Evolutionary conservation across 2,329 filamentous ascomycete genomes (phyloP).

Genomic region (Thyridium curvatum): DNA sequence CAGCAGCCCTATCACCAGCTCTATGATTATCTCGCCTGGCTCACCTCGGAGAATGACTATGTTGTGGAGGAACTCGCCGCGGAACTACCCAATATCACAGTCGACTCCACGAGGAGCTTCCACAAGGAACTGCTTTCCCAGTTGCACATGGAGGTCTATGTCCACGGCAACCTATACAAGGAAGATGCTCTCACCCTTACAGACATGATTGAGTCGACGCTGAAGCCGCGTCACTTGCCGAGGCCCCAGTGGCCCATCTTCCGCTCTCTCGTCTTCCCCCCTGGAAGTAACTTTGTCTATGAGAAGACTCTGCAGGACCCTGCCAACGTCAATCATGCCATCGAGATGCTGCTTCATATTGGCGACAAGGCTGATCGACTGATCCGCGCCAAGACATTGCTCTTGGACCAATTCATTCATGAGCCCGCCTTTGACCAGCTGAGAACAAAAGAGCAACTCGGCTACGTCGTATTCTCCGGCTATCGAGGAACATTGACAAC

Average conservation of each 20-base stretch:
- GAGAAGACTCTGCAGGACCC: slow-evolving; percentile 76
- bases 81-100: slow-evolving; percentile 69
- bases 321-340: slow-evolving; percentile 82
- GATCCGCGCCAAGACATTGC: slow-evolving; percentile 67
- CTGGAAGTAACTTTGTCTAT: slow-evolving; percentile 79
- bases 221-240: slow-evolving; percentile 70
- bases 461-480: slow-evolving; percentile 91
- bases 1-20: slow-evolving; percentile 88
- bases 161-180: slow-evolving; percentile 90
- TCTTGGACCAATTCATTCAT: slow-evolving; percentile 85
- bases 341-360: slow-evolving; percentile 70
- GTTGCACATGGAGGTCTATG: slow-evolving; percentile 80
- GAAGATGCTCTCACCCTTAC: slow-evolving; percentile 85
- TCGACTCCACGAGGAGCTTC: slow-evolving; percentile 69
- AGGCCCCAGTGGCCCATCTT: slow-evolving; percentile 73
- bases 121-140: slow-evolving; percentile 76
- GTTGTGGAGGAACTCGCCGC: slow-evolving; percentile 73
- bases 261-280: slow-evolving; percentile 70
- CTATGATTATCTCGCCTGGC: slow-evolving; percentile 72
- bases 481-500: slow-evolving; percentile 66
- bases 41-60: slow-evolving; percentile 71
- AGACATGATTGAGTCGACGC: slow-evolving; percentile 69
- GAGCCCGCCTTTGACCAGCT: slow-evolving; percentile 94
- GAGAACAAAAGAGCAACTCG: slow-evolving; percentile 93
- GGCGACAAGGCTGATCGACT: slow-evolving; percentile 63